Base-by-base conservation (phyloP, 2,329 filamentous ascomycete genomes). In the Hawksworthiomyces lignivorus region DNA sequence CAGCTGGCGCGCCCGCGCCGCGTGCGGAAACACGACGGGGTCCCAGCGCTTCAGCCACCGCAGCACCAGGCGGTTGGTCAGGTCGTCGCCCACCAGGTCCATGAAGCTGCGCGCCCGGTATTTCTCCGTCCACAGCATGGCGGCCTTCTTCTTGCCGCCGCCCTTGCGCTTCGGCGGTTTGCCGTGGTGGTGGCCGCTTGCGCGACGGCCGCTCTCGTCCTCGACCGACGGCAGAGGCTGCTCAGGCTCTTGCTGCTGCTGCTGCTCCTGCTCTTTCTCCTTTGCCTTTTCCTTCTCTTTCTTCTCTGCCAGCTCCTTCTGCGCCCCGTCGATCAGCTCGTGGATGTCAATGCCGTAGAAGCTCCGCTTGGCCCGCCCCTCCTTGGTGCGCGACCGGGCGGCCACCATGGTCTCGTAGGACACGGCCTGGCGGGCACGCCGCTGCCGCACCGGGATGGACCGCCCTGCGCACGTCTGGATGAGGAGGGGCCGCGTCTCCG, bases 31-130 rank as follows among this genome's bases (percentile, higher is more conserved):
- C 1, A 98, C 92, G 20, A 96, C 72, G 0, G 83, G 73, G 57
- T 98, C 92, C 92, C 92, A 98, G 15, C 75, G 74, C 65, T 97
- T 98, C 31, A 98, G 67, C 92, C 92, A 98, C 40, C 85, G 80
- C 42, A 98, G 68, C 5, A 98, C 90, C 46, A 83, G 75, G 46
- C 92, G 79, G 61, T 98, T 94, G 20, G 90, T 97, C 33, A 88
- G 74, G 57, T 98, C 92, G 53, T 98, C 92, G 21, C 94, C 94
- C 36, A 94, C 87, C 0, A 98, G 71, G 52, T 98, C 92, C 52
- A 89, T 85, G 54, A 97, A 98, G 53, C 81, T 90, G 47, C 80
- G 79, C 21, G 92, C 92, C 27, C 92, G 82, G 58, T 98, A 98
- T 59, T 98, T 98, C 58, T 98, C 92, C 0, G 90, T 95, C 92